Conservation (phyloP, 306 rosid genomes). For the Quercus parvula region DNA sequence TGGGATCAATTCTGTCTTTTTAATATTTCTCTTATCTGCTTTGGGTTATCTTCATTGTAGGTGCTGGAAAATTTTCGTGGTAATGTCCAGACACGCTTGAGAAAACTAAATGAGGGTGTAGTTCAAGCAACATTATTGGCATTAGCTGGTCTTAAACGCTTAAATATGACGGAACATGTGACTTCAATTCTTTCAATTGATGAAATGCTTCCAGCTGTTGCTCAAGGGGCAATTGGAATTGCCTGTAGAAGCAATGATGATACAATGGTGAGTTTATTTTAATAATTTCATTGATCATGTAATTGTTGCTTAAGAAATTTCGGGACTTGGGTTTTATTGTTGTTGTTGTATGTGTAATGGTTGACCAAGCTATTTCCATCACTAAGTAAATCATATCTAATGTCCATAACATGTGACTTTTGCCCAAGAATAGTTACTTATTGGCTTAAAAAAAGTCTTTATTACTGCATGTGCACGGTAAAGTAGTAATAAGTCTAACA, state of each 20-base stretch:
- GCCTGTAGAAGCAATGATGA: slow-evolving; percentile 61
- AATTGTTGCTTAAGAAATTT: not conserved
- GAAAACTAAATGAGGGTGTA: slow-evolving; percentile 76
- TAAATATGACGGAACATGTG: slow-evolving; percentile 57
- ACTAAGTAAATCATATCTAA: not conserved
- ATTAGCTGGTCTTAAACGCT: slow-evolving; percentile 88
- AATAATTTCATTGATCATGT: not conserved
- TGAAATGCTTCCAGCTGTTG: slow-evolving; percentile 74
- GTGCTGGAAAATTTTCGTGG: slow-evolving; percentile 95
- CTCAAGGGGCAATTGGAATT: slow-evolving; percentile 70
- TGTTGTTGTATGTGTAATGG: not conserved
- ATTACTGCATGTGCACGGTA: not conserved
- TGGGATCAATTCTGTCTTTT: not conserved
- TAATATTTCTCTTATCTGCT: not conserved
- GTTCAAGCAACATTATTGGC: slow-evolving; percentile 97
- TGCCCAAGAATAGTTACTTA: not conserved
- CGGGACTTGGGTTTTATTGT: too few relatives aligned
- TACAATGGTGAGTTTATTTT: slow-evolving; percentile 57
- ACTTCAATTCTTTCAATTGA: slow-evolving; percentile 46
- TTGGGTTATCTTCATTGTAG: slow-evolving; percentile 36
- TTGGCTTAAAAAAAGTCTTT: not conserved
- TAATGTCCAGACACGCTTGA: slow-evolving; percentile 86
- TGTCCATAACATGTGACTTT: not conserved
- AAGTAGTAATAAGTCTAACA: not conserved
- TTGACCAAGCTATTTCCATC: not conserved